phyloP scores from a whole-genome alignment of 495 filamentous ascomycete species.

The Neurospora sp. region DNA sequence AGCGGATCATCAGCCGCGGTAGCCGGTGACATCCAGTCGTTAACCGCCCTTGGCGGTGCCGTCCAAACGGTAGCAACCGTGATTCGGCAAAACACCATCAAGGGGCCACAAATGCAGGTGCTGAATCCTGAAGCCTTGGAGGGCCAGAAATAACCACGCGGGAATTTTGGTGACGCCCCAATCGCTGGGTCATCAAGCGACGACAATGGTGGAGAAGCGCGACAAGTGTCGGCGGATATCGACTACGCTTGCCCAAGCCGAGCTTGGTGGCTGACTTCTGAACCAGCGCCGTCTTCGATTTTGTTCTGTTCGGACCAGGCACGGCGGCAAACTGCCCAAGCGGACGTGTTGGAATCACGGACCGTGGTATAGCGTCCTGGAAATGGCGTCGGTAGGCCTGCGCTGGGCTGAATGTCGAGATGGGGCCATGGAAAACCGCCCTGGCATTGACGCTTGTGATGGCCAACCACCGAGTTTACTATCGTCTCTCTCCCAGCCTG shows the following conservation, averaged over 20 bases:
- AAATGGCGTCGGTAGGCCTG: not conserved
- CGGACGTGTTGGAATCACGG: not conserved
- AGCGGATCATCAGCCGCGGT: not conserved
- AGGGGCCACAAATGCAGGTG: not conserved
- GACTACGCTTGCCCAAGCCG: not conserved
- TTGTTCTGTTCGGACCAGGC: not conserved
- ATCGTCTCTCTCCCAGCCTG: not conserved
- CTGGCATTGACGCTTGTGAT: not conserved
- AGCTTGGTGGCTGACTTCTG: not conserved
- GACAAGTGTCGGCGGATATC: not conserved
- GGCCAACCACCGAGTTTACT: not conserved
- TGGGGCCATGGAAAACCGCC: not conserved
- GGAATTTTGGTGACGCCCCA: not conserved
- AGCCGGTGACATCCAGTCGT: not conserved
- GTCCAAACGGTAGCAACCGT: not conserved
- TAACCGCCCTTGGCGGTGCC: not conserved
- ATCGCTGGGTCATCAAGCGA: not conserved
- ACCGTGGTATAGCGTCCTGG: not conserved
- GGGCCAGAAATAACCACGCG: not conserved
- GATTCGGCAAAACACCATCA: not conserved
- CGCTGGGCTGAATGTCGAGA: not conserved
- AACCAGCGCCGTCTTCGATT: not conserved
- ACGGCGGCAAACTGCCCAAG: not conserved
- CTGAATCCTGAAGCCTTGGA: not conserved
- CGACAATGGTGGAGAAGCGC: not conserved